Base-by-base conservation (phyloP, 805 yeast genomes). In the Wickerhamiella musiphila region DNA sequence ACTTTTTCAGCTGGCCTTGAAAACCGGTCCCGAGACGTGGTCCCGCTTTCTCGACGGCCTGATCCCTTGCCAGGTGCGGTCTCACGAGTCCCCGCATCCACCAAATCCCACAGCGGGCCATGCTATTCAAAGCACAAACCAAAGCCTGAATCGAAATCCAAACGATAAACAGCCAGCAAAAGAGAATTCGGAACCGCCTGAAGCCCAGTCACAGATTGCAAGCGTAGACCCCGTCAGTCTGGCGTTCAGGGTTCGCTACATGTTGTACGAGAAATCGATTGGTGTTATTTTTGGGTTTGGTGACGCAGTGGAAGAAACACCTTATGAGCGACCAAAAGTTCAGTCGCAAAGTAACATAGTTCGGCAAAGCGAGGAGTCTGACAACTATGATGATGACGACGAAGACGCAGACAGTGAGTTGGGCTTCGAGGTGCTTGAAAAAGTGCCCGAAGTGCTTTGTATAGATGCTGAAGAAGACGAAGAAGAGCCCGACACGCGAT, bases 341-440 rank as follows among this genome's bases (percentile, higher is more conserved):
- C n/a, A n/a, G n/a, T n/a, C n/a, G n/a, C n/a, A 7, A 5, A 15
- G 30, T 16, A 22, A 15, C 24, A 15, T 13, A 23, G 11, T n/a
- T n/a, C n/a, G n/a, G n/a, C 49, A 42, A 10, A 53, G 51, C 26
- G 54, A 54, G 18, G 52, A 55, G 29, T 56, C 57, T 26, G 58
- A 58, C 19, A 55, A 57, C 13, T 63, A 59, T n/a, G 56, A 49
- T 18, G 63, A 53, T 6, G 60, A 53, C 9, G 58, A 54, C 5
- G 53, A 47, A 2, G 49, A 39, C 6, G 47, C 48, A 11, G 41
- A 34, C 9, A 35, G 20, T 19, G 24, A 29, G 18, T 49, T 49
- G 13, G 53, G 52, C 9, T 52, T 44, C 3, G n/a, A n/a, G n/a
- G 58, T 50, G 17, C 22, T 19, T 2, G 45, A 40, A 18, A 44